phyloP scores from a whole-genome alignment of 2,329 filamentous ascomycete species.

The Neobulgaria alba region DNA sequence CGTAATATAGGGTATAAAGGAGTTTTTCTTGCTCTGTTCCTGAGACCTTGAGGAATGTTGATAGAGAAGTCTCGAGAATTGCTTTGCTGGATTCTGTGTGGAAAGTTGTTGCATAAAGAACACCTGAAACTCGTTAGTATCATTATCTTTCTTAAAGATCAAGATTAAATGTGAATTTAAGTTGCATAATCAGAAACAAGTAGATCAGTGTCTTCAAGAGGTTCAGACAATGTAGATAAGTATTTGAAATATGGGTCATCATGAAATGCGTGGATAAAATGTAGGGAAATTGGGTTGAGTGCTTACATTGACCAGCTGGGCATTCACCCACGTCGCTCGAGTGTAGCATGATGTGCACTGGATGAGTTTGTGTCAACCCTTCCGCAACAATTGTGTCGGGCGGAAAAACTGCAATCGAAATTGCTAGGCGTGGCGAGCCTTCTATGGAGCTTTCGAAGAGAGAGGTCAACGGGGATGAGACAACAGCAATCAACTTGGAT shows the following conservation, averaged over 20 bases:
- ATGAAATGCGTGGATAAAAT: constrained; percentile 41
- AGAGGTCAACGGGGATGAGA: constrained; percentile 53
- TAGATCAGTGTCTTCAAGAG: constrained; percentile 81
- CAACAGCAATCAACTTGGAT: constrained; percentile 57
- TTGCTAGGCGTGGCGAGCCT: constrained; percentile 66
- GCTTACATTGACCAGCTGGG: constrained; percentile 83
- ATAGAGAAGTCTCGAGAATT: constrained; percentile 31
- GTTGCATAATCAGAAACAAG: constrained; percentile 70
- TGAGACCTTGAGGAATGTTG: constrained; percentile 33
- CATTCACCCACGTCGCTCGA: constrained; percentile 92
- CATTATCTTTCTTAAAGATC: constrained; percentile 6
- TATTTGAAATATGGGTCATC: constrained; percentile 83
- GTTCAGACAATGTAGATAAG: constrained; percentile 99
- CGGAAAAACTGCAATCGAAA: constrained; percentile 61
- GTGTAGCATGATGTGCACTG: constrained; percentile 60
- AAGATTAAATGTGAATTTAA: constrained; percentile 9
- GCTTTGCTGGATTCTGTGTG: constrained; percentile 16
- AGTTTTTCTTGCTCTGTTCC: constrained; percentile 27
- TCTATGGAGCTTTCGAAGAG: constrained; percentile 68
- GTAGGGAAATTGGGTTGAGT: constrained; percentile 9
- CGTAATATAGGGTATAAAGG: constrained; percentile 47
- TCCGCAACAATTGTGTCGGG: constrained; percentile 36
- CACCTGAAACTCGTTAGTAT: constrained; percentile 26
- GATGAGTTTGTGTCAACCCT: constrained; percentile 33
- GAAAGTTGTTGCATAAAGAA: constrained; percentile 27